phyloP scores from a whole-genome alignment of 2,329 filamentous ascomycete genomes.

The Berkeleyomyces rouxiae region DNA sequence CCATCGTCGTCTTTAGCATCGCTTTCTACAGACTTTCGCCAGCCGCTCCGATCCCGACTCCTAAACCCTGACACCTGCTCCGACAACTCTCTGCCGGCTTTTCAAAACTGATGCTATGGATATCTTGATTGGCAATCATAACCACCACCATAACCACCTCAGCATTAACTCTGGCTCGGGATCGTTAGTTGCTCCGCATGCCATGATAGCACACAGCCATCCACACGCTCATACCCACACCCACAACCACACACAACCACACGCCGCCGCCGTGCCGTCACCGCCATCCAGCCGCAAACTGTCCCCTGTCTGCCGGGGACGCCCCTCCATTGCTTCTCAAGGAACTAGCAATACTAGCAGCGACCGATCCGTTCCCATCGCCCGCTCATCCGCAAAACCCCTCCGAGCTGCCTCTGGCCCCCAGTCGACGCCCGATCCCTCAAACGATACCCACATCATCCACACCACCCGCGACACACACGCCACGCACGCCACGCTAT shows the following conservation, averaged over 20 bases:
- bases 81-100: background rate
- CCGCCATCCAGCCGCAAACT: background rate
- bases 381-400: background rate
- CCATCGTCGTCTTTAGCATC: background rate
- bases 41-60: background rate
- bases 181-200: constrained; percentile 4
- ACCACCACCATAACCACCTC: background rate
- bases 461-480: background rate
- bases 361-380: background rate
- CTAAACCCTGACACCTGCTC: background rate
- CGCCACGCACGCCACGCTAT: background rate
- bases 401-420: background rate
- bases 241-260: background rate
- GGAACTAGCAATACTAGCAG: background rate
- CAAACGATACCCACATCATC: background rate
- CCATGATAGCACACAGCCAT: constrained; percentile 8
- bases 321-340: background rate
- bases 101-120: background rate
- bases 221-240: background rate
- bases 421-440: background rate
- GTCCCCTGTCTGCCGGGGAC: background rate
- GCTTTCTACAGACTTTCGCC: background rate
- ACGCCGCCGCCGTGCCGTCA: background rate
- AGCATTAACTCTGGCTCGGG: background rate
- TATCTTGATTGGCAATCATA: constrained; percentile 4